A percentile compares a stretch with the other conserved stretches of the same genome.
Evolutionary conservation across 257 asterid genomes (phyloP).

Genomic region (Nicotiana otophora): DNA sequence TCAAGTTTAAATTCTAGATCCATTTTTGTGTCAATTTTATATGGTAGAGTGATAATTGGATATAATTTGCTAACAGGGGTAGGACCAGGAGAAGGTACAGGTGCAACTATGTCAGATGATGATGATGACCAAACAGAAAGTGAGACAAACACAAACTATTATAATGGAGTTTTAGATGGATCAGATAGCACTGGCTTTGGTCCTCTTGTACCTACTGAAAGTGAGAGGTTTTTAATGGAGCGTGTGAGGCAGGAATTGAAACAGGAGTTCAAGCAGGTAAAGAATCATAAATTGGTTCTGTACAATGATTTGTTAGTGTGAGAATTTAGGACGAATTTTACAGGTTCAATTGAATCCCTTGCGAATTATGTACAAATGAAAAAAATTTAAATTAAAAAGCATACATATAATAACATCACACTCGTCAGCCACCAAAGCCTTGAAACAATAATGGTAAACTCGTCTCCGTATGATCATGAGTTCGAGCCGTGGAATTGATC

Average conservation of each 20-base stretch:
- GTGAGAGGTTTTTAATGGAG: slow-evolving; percentile 53
- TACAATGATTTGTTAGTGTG: neutral
- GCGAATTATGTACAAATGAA: neutral
- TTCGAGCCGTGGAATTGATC: no score
- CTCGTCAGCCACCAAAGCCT: no score
- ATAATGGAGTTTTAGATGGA: slow-evolving; percentile 37
- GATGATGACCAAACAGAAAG: slow-evolving; percentile 46
- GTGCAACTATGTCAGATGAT: slow-evolving; percentile 53
- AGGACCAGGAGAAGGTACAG: slow-evolving; percentile 56
- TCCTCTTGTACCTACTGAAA: slow-evolving; percentile 45
- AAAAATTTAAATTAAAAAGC: no score
- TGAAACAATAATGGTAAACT: no score
- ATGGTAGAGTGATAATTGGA: neutral
- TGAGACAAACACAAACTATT: slow-evolving; percentile 39
- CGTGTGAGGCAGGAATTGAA: slow-evolving; percentile 55
- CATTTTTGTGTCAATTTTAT: neutral
- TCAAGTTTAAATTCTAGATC: no score
- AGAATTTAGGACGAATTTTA: neutral
- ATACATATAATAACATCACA: no score
- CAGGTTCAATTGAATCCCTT: neutral
- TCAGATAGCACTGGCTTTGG: slow-evolving; percentile 42
- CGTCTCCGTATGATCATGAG: no score
- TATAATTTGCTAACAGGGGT: slow-evolving; percentile 27
- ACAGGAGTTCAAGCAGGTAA: slow-evolving; percentile 46
- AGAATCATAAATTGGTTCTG: neutral